Percentiles rank a stretch among this genome's conserved stretches.
Conservation (phyloP, 2,329 filamentous ascomycete genomes). For the Blumeria graminis region DNA sequence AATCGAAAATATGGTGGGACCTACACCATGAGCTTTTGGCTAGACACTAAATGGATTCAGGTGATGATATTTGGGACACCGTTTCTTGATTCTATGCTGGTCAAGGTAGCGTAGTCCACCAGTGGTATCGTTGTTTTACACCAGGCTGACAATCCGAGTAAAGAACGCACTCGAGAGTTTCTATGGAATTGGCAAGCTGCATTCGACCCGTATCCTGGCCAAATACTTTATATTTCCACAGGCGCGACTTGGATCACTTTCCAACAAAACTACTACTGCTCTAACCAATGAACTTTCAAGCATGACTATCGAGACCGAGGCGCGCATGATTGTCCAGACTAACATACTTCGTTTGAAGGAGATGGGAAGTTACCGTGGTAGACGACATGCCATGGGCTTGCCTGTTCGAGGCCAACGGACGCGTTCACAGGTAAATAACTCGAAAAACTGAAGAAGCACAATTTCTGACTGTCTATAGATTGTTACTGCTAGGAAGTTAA, state of each 20-base stretch:
- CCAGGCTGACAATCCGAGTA: background rate
- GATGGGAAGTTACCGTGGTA: slow-evolving; percentile 73
- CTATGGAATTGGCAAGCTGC: slow-evolving; percentile 56
- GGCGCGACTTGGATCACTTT: slow-evolving; percentile 51
- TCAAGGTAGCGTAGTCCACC: background rate
- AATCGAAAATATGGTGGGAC: too few relatives aligned
- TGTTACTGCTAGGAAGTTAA: slow-evolving; percentile 34
- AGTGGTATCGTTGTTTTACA: background rate
- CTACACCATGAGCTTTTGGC: too few relatives aligned
- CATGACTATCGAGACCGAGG: slow-evolving; percentile 86
- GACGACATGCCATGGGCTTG: slow-evolving; percentile 76
- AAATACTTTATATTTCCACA: slow-evolving; percentile 72
- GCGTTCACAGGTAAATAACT: slow-evolving; percentile 36
- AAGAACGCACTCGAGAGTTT: slow-evolving; percentile 58
- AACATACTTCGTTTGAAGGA: slow-evolving; percentile 74
- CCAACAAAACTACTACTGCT: slow-evolving; percentile 52
- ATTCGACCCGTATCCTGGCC: slow-evolving; percentile 55
- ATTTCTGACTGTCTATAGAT: slow-evolving; percentile 20
- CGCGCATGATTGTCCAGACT: slow-evolving; percentile 51
- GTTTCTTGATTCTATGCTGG: background rate
- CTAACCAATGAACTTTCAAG: slow-evolving; percentile 66
- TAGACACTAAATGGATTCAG: background rate
- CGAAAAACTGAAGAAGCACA: background rate
- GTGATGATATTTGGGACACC: background rate
- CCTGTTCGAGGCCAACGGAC: slow-evolving; percentile 82